Conservation (phyloP, 2,329 filamentous ascomycete species). For the Emergomyces orientalis region DNA sequence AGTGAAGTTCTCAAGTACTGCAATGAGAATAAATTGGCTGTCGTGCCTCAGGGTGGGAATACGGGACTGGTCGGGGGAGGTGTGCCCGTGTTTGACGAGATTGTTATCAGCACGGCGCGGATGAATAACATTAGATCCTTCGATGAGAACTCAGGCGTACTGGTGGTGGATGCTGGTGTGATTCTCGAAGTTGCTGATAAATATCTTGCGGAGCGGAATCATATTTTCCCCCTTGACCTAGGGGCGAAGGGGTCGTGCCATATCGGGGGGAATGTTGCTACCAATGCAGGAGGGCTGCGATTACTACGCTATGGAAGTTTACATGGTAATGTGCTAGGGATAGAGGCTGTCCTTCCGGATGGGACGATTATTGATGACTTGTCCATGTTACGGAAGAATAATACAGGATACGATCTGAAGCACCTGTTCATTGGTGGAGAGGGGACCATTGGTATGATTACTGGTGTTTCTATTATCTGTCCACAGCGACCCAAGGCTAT, state of each 20-base stretch:
- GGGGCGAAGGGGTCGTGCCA: conserved; percentile 96
- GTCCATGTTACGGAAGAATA: conserved; percentile 86
- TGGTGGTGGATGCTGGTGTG: conserved; percentile 84
- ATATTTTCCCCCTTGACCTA: conserved; percentile 94
- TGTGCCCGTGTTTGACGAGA: conserved; percentile 96
- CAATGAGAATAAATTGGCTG: conserved; percentile 82
- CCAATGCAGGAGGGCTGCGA: conserved; percentile 86
- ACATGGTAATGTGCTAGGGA: conserved; percentile 82
- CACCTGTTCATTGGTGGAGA: conserved; percentile 94
- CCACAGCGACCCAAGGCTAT: conserved; percentile 78
- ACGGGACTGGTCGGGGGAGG: conserved; percentile 92
- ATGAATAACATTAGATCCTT: conserved; percentile 91
- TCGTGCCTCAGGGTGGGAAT: conserved; percentile 95
- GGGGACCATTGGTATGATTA: conserved; percentile 91
- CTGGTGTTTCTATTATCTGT: conserved; percentile 78
- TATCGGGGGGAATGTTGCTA: conserved; percentile 89
- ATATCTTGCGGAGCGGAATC: conserved; percentile 68
- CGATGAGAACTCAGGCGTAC: conserved; percentile 80
- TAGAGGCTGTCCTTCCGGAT: conserved; percentile 89
- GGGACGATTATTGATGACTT: conserved; percentile 88
- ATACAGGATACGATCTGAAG: conserved; percentile 95
- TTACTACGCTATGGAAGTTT: conserved; percentile 87
- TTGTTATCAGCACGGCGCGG: conserved; percentile 78
- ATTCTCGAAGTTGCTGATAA: conserved; percentile 84
- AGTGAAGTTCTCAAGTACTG: conserved; percentile 89